Percentiles rank a stretch among this genome's conserved stretches.
Conservation (phyloP, 257 asterid species). For the Petunia axillaris region DNA sequence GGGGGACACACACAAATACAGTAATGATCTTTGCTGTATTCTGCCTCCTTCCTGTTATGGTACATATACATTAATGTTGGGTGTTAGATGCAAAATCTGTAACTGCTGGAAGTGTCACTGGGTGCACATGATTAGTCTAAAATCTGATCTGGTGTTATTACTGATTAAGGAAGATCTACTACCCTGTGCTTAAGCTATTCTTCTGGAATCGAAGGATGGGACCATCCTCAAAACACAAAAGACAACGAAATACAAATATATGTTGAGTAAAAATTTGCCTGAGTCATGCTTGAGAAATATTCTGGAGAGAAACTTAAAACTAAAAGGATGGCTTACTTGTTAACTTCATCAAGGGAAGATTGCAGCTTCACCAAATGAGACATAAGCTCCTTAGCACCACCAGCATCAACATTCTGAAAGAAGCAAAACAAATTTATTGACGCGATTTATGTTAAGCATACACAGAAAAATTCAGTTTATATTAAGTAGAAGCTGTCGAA, state of each 20-base stretch:
- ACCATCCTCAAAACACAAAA: background rate
- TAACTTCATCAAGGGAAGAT: constrained; percentile 77
- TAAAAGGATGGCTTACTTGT: constrained; percentile 50
- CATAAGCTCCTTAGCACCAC: constrained; percentile 90
- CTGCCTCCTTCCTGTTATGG: background rate
- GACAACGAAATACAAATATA: background rate
- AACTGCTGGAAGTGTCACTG: constrained; percentile 14
- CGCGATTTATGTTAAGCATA: background rate
- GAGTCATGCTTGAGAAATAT: constrained; percentile 25
- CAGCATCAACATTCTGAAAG: constrained; percentile 85
- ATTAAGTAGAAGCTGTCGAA: constrained; percentile 20
- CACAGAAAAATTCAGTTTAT: constrained; percentile 10
- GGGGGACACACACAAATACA: no score
- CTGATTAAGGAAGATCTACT: constrained; percentile 8
- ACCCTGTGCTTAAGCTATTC: constrained; percentile 17
- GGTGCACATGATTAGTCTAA: background rate
- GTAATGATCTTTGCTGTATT: no score
- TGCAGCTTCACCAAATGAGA: constrained; percentile 90
- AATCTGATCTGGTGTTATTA: background rate
- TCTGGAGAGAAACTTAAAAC: constrained; percentile 6
- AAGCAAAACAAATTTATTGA: constrained; percentile 23
- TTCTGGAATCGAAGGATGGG: constrained; percentile 11
- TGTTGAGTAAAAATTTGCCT: background rate
- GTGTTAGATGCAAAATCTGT: background rate
- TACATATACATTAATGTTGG: background rate